phyloP scores from a whole-genome alignment of 768 basidiomycete genomes.

The Russula foetens region DNA sequence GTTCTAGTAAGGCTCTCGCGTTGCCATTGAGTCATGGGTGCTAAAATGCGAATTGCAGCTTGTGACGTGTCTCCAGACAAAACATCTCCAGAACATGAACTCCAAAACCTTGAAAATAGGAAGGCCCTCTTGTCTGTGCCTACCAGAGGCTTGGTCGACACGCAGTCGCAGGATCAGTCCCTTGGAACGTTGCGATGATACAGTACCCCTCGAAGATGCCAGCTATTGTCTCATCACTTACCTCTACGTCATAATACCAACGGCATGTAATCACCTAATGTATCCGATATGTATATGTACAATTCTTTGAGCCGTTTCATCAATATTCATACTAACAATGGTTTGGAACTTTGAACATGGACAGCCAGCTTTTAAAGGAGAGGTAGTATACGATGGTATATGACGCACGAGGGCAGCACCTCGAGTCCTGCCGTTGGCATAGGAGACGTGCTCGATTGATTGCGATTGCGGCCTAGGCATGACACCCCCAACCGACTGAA shows the following conservation, averaged over 20 bases:
- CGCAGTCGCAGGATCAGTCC: background rate
- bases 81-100: background rate
- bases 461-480: too few species aligned
- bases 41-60: background rate
- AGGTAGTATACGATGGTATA: too few species aligned
- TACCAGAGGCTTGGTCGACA: background rate
- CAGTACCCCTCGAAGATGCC: background rate
- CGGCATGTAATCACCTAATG: background rate
- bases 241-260: background rate
- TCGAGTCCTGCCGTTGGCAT: too few species aligned
- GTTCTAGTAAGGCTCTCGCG: background rate
- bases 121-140: background rate
- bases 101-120: background rate
- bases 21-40: background rate
- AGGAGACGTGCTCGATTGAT: too few species aligned
- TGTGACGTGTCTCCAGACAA: background rate
- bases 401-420: too few species aligned
- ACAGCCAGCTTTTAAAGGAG: too few species aligned
- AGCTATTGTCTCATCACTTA: background rate
- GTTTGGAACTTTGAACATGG: too few species aligned
- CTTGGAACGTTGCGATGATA: slow-evolving; percentile 1
- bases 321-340: background rate
- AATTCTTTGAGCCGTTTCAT: background rate
- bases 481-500: too few species aligned
- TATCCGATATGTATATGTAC: background rate